Percentiles rank a stretch among this genome's conserved stretches.
phyloP scores from a whole-genome alignment of 441 rosid species.

The Populus hybrid region DNA sequence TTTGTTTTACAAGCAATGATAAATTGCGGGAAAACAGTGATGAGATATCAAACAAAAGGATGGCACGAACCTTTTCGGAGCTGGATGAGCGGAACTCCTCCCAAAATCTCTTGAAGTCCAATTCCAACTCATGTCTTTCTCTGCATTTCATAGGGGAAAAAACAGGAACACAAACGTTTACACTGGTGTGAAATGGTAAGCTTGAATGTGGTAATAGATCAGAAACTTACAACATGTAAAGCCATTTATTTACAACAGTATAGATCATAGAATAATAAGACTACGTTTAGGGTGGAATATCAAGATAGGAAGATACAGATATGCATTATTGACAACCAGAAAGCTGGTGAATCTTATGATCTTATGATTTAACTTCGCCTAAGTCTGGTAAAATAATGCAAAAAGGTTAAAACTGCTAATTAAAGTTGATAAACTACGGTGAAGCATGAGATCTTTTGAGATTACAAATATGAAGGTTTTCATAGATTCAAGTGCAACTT shows the following conservation, averaged over 20 bases:
- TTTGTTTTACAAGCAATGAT: not conserved
- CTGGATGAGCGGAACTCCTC: constrained; percentile 99
- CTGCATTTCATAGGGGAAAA: constrained; percentile 36
- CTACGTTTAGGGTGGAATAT: too few species aligned
- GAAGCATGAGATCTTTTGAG: not conserved
- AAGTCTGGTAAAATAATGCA: not conserved
- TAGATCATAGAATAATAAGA: not conserved
- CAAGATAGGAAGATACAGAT: too few species aligned
- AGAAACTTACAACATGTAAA: not conserved
- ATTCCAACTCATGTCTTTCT: constrained; percentile 85
- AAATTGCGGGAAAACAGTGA: constrained; percentile 8
- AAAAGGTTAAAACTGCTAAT: not conserved
- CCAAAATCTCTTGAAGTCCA: constrained; percentile 99
- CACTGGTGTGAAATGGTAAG: not conserved
- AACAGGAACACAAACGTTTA: not conserved
- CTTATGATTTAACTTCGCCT: not conserved
- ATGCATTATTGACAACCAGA: too few species aligned
- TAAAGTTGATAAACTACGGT: not conserved
- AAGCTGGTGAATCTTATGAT: not conserved
- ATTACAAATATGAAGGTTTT: not conserved
- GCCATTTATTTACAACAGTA: not conserved
- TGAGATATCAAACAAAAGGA: not conserved
- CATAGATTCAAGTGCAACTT: not conserved
- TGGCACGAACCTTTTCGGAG: constrained; percentile 73
- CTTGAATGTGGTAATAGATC: not conserved